Evolutionary conservation across 2,329 filamentous ascomycete genomes (phyloP), one percentile per base, ranked within the genome.

Genomic region (Didymella exigua): DNA sequence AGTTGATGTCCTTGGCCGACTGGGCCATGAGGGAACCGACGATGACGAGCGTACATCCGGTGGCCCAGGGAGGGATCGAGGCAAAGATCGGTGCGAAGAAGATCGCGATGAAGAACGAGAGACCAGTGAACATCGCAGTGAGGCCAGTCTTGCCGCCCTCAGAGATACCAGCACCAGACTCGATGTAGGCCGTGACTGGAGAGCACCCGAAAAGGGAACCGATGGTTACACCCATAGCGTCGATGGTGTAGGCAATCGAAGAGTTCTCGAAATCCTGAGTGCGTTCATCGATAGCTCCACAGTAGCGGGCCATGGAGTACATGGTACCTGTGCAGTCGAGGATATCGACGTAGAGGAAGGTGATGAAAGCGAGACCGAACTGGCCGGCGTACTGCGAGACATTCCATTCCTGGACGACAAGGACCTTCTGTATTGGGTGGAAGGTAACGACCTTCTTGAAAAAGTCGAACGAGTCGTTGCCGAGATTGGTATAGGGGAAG

Each of bases 51-150:
- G 92, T 92, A 71, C 89, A 92, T 42, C 91, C 91, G 0, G 91
- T 96, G 2, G 91, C 91, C 90, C 90, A 96, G 0, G 91, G 88
- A 4, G 91, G 91, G 54, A 96, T 95, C 0, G 89, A 93, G 9
- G 91, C 91, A 69, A 96, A 96, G 53, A 96, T 93, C 0, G 91
- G 91, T 0, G 91, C 91, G 71, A 96, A 96, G 81, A 96, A 96
- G 58, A 96, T 84, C 53, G 89, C 86, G 70, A 96, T 85, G 62
- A 74, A 74, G 80, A 96, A 96, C 77, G 89, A 92, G 44, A 96
- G 52, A 5, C 91, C 91, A 0, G 90, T 88, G 14, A 85, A 80
- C 74, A 93, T 89, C 41, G 90, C 86, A 0, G 91, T 95, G n/a
- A 96, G 77, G 14, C 91, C 91, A 0, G 91, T 96, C 69, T 88